Evolutionary conservation across 2,329 filamentous ascomycete genomes (phyloP).

Genomic region (Sporothrix sp.): DNA sequence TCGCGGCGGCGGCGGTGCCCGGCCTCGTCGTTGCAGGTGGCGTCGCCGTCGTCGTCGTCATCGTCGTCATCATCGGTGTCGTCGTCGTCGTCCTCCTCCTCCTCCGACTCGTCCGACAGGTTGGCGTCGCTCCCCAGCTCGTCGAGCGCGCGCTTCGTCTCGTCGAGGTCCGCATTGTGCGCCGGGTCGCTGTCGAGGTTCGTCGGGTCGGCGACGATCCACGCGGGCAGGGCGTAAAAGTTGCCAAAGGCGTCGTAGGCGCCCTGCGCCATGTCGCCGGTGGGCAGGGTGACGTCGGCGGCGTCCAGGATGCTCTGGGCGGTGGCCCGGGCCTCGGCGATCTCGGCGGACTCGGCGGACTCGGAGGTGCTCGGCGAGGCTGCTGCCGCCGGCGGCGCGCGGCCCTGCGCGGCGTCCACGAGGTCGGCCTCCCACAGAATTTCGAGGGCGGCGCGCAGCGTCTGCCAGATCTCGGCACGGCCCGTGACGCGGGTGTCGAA

Average conservation of each 20-base stretch:
- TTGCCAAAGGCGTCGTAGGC: conserved; percentile 63
- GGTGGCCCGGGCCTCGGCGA: conserved; percentile 42
- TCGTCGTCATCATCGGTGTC: conserved; percentile 8
- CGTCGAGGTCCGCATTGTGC: conserved; percentile 18
- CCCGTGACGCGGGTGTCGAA: conserved; percentile 85
- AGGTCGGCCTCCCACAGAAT: conserved; percentile 48
- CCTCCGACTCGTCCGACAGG: conserved; percentile 13
- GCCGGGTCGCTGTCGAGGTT: conserved; percentile 35
- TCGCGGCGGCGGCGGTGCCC: conserved; percentile 27
- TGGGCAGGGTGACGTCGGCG: conserved; percentile 64
- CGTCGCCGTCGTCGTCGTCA: conserved; percentile 9
- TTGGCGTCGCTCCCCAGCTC: neutral
- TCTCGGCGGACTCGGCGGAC: conserved; percentile 26
- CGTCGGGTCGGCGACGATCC: conserved; percentile 57
- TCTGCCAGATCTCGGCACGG: conserved; percentile 68
- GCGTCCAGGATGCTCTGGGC: conserved; percentile 77
- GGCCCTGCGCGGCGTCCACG: neutral
- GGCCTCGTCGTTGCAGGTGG: conserved; percentile 11
- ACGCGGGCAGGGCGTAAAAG: conserved; percentile 58
- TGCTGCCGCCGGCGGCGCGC: neutral
- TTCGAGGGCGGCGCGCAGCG: conserved; percentile 57
- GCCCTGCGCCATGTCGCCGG: conserved; percentile 60
- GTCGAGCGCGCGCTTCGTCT: conserved; percentile 19
- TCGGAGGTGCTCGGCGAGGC: conserved; percentile 17
- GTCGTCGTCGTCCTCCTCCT: conserved; percentile 18